Evolutionary conservation across 371 early-diverging fungal genomes (phyloP).

Genomic region (Mucor plumbeus): DNA sequence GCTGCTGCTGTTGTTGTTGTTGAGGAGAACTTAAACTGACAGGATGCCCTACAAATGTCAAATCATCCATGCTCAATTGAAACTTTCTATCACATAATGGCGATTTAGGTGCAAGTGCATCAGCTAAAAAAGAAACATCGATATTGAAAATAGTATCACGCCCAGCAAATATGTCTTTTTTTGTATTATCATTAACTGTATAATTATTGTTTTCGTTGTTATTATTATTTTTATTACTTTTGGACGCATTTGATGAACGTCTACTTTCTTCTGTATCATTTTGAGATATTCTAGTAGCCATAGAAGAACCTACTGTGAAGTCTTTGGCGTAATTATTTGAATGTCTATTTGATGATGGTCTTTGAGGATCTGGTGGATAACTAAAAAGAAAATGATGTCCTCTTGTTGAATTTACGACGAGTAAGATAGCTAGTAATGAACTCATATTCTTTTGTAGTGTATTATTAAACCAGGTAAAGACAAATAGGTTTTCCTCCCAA

Average conservation of each 20-base stretch:
- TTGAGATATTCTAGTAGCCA: constrained; percentile 3
- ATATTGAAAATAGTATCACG: constrained; percentile 67
- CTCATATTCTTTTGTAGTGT: constrained; percentile 29
- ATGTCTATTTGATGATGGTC: constrained; percentile 24
- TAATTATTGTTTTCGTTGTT: constrained; percentile 1
- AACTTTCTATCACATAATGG: constrained; percentile 77
- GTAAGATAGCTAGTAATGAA: constrained; percentile 60
- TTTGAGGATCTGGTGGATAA: constrained; percentile 61
- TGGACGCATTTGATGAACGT: constrained; percentile 24
- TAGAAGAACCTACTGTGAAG: constrained; percentile 26
- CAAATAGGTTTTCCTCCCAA: no score
- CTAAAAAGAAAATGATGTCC: constrained; percentile 76
- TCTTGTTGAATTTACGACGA: constrained; percentile 72
- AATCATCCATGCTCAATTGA: constrained; percentile 78
- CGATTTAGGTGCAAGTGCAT: constrained; percentile 76
- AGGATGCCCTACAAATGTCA: constrained; percentile 79
- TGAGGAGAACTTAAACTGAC: constrained; percentile 58
- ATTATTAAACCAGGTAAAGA: no score
- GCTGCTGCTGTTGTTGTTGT: constrained; percentile 11
- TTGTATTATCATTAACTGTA: not conserved
- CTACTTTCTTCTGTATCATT: constrained; percentile 7
- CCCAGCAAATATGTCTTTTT: constrained; percentile 26
- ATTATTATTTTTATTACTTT: constrained; percentile 14
- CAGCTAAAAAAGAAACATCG: constrained; percentile 71
- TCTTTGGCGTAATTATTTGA: constrained; percentile 4